These are phyloP conservation scores for Aurantiochytrium sp. DNA, from an alignment of 108 stramenopile genomes.

Conservation along the genomic window DNA sequence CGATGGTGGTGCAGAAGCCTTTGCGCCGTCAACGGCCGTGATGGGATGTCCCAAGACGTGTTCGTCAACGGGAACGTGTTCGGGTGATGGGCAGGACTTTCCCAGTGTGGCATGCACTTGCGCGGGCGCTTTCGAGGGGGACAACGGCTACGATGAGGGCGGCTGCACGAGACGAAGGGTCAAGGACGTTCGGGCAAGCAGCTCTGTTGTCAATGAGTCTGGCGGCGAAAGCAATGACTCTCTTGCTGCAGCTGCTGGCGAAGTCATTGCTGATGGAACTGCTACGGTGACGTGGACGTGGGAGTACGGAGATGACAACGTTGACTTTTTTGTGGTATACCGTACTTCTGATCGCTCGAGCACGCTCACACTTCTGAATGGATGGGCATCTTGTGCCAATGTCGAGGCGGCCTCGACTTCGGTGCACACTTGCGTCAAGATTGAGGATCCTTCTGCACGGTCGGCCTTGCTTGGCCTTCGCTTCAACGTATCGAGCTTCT, in stretches of 20 bases:
- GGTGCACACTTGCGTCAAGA: not conserved
- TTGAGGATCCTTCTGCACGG: not conserved
- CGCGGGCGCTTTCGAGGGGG: not conserved
- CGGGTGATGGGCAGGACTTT: not conserved
- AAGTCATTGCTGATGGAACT: not conserved
- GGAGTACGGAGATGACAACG: not conserved
- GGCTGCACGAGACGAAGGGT: not conserved
- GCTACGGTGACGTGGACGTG: not conserved
- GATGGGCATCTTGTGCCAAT: not conserved
- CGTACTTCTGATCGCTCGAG: not conserved
- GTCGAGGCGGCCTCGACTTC: not conserved
- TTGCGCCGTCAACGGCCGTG: not conserved
- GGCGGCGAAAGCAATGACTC: not conserved
- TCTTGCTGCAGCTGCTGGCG: not conserved
- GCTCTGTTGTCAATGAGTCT: not conserved
- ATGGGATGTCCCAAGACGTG: not conserved
- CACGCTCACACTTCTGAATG: not conserved
- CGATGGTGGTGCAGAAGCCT: not conserved
- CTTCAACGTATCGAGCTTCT: not conserved
- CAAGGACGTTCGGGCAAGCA: not conserved
- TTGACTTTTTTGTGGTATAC: not conserved
- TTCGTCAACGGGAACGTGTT: not conserved
- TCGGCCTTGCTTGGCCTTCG: not conserved
- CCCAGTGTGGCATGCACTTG: not conserved
- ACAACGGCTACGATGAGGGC: not conserved